Percentiles rank a stretch among this genome's conserved stretches.
Conservation (phyloP, 2,329 filamentous ascomycete genomes). For the Pseudophaeomoniella oleicola region DNA sequence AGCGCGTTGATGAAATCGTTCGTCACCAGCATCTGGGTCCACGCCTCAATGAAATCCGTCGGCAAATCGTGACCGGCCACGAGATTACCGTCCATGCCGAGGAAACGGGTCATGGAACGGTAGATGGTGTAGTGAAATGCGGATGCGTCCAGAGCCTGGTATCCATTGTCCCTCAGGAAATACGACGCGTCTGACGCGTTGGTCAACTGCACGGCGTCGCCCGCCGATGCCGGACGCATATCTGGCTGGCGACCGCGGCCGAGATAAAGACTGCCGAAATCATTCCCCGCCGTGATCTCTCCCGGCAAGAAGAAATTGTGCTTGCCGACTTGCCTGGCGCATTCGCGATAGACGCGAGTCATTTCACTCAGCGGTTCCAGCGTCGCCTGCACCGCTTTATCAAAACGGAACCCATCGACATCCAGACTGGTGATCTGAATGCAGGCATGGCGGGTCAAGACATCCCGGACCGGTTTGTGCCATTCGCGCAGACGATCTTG, state of each 20-base stretch:
- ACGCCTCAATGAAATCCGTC: constrained; percentile 17
- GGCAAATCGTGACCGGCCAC: constrained; percentile 21
- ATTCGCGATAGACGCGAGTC: constrained; percentile 38
- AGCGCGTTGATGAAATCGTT: constrained; percentile 37
- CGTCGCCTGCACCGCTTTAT: constrained; percentile 50
- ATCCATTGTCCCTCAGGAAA: constrained; percentile 29
- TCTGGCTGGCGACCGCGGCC: constrained; percentile 43
- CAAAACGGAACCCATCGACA: constrained; percentile 50
- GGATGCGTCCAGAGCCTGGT: constrained; percentile 33
- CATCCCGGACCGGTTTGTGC: constrained; percentile 40
- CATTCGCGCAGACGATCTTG: constrained; percentile 52
- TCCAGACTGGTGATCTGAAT: constrained; percentile 45
- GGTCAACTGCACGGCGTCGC: constrained; percentile 33
- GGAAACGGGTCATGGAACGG: constrained; percentile 33
- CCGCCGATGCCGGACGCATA: constrained; percentile 29
- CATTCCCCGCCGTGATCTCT: constrained; percentile 47
- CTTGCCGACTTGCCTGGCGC: constrained; percentile 40
- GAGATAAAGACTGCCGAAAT: constrained; percentile 42
- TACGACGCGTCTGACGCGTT: constrained; percentile 22
- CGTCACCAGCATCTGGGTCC: constrained; percentile 30
- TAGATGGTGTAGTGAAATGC: constrained; percentile 43
- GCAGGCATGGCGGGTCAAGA: constrained; percentile 45
- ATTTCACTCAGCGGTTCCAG: constrained; percentile 45
- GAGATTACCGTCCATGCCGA: constrained; percentile 28
- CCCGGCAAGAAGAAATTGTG: constrained; percentile 48